Conservation (phyloP, 1,284 basidiomycete species). For the Sporisorium sorghi region DNA sequence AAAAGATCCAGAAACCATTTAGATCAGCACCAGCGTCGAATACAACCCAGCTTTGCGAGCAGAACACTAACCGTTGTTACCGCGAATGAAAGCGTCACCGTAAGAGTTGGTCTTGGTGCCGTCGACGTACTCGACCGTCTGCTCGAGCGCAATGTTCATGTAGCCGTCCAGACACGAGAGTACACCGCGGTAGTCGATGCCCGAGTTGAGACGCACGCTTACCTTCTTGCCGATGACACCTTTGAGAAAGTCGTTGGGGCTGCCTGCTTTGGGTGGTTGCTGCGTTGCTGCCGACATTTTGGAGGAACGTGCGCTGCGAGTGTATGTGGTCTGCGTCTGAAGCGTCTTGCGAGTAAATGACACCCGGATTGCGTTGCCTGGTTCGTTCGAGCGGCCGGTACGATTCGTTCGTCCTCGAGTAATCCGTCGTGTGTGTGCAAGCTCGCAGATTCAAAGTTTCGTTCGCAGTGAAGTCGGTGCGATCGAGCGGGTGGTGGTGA, state of each 20-base stretch:
- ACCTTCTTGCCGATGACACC: conserved; percentile 91
- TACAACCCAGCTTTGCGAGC: not conserved
- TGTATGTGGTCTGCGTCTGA: conserved; percentile 22
- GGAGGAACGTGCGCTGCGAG: not conserved
- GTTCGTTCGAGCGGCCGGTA: not conserved
- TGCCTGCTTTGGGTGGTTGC: conserved; percentile 49
- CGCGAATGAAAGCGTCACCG: conserved; percentile 93
- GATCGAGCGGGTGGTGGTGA: conserved; percentile 15
- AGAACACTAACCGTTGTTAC: conserved; percentile 86
- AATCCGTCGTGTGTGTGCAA: not conserved
- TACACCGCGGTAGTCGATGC: conserved; percentile 93
- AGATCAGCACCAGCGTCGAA: conserved; percentile 12
- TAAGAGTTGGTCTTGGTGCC: conserved; percentile 86
- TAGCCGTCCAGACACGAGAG: conserved; percentile 94
- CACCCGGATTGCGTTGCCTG: not conserved
- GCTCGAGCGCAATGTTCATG: conserved; percentile 97
- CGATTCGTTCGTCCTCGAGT: not conserved
- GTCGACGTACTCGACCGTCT: conserved; percentile 93
- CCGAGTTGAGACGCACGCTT: conserved; percentile 91
- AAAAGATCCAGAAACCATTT: conserved; percentile 5
- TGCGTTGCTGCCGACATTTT: conserved; percentile 31
- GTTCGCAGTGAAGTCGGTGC: not conserved
- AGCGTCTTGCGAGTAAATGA: not conserved
- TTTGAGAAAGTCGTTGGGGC: conserved; percentile 66
- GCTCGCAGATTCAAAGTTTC: not conserved